phyloP scores from a whole-genome alignment of 1,284 basidiomycete species.

The Lentinula novae-zelandiae region DNA sequence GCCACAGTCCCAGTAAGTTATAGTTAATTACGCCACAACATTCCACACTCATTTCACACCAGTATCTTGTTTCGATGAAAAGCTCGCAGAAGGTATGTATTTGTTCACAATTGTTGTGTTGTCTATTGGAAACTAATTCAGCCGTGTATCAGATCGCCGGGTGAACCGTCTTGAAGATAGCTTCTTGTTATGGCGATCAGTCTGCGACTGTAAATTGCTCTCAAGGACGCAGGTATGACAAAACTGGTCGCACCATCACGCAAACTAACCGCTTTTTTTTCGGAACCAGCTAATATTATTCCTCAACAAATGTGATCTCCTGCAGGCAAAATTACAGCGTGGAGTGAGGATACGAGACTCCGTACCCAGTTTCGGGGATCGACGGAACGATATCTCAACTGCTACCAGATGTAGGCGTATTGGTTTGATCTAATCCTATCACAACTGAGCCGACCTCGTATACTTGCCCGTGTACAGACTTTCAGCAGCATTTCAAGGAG shows the following conservation, averaged over 20 bases:
- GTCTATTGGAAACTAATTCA: background rate
- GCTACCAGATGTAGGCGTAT: slow-evolving; percentile 55
- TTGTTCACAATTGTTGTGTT: background rate
- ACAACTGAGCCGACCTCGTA: background rate
- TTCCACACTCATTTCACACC: slow-evolving; percentile 19
- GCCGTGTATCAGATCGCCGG: slow-evolving; percentile 37
- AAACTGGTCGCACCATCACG: slow-evolving; percentile 11
- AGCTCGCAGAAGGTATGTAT: slow-evolving; percentile 45
- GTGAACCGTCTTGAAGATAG: slow-evolving; percentile 74
- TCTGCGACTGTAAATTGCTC: slow-evolving; percentile 62
- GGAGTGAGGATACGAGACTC: slow-evolving; percentile 58
- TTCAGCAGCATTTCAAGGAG: slow-evolving; percentile 17
- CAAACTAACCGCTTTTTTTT: background rate
- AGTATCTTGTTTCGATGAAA: slow-evolving; percentile 72
- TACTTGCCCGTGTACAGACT: slow-evolving; percentile 9
- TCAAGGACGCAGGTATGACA: slow-evolving; percentile 45
- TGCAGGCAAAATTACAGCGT: slow-evolving; percentile 61
- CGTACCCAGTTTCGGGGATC: slow-evolving; percentile 59
- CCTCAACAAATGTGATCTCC: slow-evolving; percentile 66
- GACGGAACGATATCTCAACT: slow-evolving; percentile 52
- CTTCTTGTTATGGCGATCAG: slow-evolving; percentile 65
- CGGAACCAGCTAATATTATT: slow-evolving; percentile 27
- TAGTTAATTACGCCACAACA: slow-evolving; percentile 6
- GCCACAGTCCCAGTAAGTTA: slow-evolving; percentile 29
- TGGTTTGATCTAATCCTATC: background rate